These are phyloP conservation scores for Boletus vermiculosoides DNA, from an alignment of 768 basidiomycete species.

Conservation along the genomic window DNA sequence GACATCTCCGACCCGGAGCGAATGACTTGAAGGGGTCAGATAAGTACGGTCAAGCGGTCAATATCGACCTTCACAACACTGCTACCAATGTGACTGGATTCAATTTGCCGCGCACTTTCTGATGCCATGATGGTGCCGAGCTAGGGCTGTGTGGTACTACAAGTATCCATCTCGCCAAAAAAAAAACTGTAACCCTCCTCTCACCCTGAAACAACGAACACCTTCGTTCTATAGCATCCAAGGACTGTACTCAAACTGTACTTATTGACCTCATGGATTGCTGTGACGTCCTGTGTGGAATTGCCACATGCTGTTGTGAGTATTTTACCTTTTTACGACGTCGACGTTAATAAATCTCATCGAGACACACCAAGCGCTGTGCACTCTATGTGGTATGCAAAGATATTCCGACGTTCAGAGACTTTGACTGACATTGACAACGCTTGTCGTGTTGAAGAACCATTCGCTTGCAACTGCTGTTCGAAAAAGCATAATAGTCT, in stretches of 20 bases:
- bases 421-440: background rate
- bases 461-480: slow-evolving; percentile 14
- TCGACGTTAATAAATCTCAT: slow-evolving; percentile 1
- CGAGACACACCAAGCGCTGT: slow-evolving; percentile 1
- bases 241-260: background rate
- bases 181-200: background rate
- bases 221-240: background rate
- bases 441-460: slow-evolving; percentile 4
- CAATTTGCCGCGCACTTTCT: no score
- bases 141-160: background rate
- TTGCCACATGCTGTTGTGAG: slow-evolving; percentile 24
- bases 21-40: no score
- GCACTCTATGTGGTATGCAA: slow-evolving; percentile 17
- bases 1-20: no score
- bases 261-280: slow-evolving; percentile 20
- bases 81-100: no score
- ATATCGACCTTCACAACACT: no score
- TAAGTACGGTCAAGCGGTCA: no score
- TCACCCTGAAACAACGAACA: background rate
- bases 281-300: slow-evolving; percentile 23
- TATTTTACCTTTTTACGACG: background rate
- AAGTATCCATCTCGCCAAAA: background rate
- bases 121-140: no score
- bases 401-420: background rate
- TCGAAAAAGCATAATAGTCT: slow-evolving; percentile 9